phyloP scores from a whole-genome alignment of 129 eudicot species.

The Logfia minima region DNA sequence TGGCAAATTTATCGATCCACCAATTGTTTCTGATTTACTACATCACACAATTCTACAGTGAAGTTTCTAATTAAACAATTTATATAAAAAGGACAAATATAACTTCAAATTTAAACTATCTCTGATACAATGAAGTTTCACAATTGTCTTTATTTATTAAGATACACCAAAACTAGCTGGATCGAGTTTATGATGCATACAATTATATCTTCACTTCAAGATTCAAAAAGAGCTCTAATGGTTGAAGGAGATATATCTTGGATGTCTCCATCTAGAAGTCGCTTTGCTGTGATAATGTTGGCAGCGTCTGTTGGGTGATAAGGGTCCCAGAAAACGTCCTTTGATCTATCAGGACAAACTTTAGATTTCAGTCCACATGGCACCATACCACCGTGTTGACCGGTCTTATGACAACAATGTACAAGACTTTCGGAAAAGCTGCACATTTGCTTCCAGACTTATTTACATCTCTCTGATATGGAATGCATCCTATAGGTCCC shows the following conservation, averaged over 20 bases:
- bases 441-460: slow-evolving; percentile 55
- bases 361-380: slow-evolving; percentile 81
- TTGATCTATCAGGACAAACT: slow-evolving; percentile 71
- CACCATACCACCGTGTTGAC: slow-evolving; percentile 68
- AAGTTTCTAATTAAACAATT: too few relatives aligned
- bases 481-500: slow-evolving; percentile 96
- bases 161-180: background rate
- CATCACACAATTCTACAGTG: too few relatives aligned
- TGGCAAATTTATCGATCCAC: too few relatives aligned
- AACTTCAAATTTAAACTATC: too few relatives aligned
- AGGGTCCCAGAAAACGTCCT: slow-evolving; percentile 90
- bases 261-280: slow-evolving; percentile 62
- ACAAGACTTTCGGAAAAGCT: slow-evolving; percentile 36
- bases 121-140: too few relatives aligned
- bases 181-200: background rate
- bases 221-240: slow-evolving; percentile 44
- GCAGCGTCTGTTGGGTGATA: slow-evolving; percentile 87
- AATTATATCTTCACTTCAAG: slow-evolving; percentile 25
- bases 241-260: slow-evolving; percentile 63
- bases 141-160: too few relatives aligned
- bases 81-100: too few relatives aligned
- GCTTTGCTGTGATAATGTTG: slow-evolving; percentile 55
- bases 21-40: too few relatives aligned
- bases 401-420: slow-evolving; percentile 50
- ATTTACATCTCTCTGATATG: slow-evolving; percentile 64